phyloP scores from a whole-genome alignment of 257 asterid genomes.

The Gentiana macrophylla region DNA sequence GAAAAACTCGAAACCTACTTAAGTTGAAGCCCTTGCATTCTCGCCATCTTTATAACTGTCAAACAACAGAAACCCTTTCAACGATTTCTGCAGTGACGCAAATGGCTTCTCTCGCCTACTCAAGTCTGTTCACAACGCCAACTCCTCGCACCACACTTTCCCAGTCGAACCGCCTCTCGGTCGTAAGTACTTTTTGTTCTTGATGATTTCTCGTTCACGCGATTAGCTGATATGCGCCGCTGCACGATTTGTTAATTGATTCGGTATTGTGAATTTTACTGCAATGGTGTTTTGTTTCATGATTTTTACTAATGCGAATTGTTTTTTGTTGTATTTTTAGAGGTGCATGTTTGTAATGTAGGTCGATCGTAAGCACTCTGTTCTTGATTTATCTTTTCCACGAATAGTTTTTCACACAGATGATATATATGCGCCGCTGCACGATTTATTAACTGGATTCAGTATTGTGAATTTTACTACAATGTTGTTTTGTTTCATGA shows the following conservation, averaged over 20 bases:
- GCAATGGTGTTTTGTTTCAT: not conserved
- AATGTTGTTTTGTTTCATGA: not conserved
- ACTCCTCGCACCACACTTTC: constrained; percentile 5
- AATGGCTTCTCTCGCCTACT: constrained; percentile 46
- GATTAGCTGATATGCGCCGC: not conserved
- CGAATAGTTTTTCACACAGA: no score
- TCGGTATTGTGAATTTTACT: not conserved
- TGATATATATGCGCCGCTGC: no score
- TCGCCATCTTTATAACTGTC: no score
- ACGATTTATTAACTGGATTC: no score
- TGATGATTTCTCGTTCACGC: not conserved
- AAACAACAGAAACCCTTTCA: no score
- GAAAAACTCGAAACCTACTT: no score
- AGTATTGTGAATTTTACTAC: no score
- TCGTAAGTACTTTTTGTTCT: constrained; percentile 20
- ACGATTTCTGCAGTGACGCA: not conserved
- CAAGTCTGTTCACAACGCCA: constrained; percentile 20
- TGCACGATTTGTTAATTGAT: not conserved
- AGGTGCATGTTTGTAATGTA: not conserved
- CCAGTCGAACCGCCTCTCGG: constrained; percentile 1
- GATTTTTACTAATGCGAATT: not conserved
- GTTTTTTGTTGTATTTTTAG: not conserved
- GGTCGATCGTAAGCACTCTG: not conserved
- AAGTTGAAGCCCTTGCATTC: no score
- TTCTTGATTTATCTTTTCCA: not conserved